These are phyloP conservation scores for Exophiala phaeomuriformis DNA, from an alignment of 2,329 filamentous ascomycete genomes.

Conservation along the genomic window DNA sequence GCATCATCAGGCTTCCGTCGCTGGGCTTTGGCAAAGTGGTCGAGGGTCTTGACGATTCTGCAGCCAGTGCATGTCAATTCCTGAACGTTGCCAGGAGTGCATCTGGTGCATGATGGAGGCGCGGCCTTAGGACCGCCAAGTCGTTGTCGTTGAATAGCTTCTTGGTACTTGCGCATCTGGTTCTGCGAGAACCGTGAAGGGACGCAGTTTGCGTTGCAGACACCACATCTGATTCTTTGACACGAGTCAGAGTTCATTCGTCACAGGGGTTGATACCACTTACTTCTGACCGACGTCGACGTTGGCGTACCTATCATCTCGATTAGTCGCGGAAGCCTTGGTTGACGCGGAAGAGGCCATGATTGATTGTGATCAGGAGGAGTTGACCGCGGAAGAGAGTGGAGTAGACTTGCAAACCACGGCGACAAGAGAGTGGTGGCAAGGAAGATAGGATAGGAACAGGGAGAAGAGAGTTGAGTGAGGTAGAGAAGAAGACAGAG, in stretches of 20 bases:
- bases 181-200: constrained; percentile 41
- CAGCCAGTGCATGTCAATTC: constrained; percentile 48
- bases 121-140: constrained; percentile 21
- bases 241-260: neutral
- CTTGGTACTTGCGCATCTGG: constrained; percentile 35
- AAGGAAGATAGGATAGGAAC: neutral
- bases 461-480: too few species aligned
- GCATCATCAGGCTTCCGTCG: constrained; percentile 40
- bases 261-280: neutral
- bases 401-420: neutral
- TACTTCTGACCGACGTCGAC: constrained; percentile 13
- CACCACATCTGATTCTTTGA: constrained; percentile 41
- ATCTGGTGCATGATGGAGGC: constrained; percentile 39
- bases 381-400: neutral
- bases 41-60: constrained; percentile 39
- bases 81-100: constrained; percentile 37
- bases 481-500: neutral
- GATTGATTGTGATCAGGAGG: neutral
- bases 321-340: neutral
- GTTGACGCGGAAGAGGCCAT: neutral
- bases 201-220: constrained; percentile 39
- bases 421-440: neutral
- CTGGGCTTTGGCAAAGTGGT: constrained; percentile 46
- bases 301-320: constrained; percentile 8
- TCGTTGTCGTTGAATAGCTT: constrained; percentile 3